A percentile compares a stretch with the other conserved stretches of the same genome.
phyloP scores from a whole-genome alignment of 148 eudicot species.

The Polygonum maritimum region DNA sequence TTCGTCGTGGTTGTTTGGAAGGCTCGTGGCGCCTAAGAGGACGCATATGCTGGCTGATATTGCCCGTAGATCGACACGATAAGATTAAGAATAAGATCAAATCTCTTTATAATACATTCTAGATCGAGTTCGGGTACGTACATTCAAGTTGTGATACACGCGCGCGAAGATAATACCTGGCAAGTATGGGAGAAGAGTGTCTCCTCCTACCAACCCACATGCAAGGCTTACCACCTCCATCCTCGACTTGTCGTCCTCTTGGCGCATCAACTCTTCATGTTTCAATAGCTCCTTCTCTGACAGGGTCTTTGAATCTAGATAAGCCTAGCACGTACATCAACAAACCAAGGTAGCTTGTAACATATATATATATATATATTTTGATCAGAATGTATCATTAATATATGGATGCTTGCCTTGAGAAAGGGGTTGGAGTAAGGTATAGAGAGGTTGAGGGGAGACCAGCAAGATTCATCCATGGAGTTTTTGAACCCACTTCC shows the following conservation, averaged over 20 bases:
- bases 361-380: too few species aligned
- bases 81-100: too few species aligned
- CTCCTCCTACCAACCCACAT: constrained; percentile 44
- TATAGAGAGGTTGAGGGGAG: constrained; percentile 34
- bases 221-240: constrained; percentile 24
- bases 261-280: neutral
- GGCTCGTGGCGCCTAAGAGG: neutral
- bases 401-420: constrained; percentile 7
- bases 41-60: neutral
- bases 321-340: constrained; percentile 17
- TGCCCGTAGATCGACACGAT: too few species aligned
- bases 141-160: too few species aligned
- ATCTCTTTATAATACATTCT: too few species aligned
- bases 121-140: too few species aligned
- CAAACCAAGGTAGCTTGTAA: neutral
- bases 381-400: too few species aligned
- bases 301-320: constrained; percentile 33
- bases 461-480: constrained; percentile 59
- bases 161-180: neutral
- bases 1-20: neutral
- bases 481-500: constrained; percentile 26
- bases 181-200: constrained; percentile 16
- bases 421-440: constrained; percentile 8
- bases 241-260: neutral
- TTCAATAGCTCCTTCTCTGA: constrained; percentile 34